These are phyloP conservation scores for Chiua sp. DNA, from an alignment of 1,284 basidiomycete genomes.

Conservation along the genomic window DNA sequence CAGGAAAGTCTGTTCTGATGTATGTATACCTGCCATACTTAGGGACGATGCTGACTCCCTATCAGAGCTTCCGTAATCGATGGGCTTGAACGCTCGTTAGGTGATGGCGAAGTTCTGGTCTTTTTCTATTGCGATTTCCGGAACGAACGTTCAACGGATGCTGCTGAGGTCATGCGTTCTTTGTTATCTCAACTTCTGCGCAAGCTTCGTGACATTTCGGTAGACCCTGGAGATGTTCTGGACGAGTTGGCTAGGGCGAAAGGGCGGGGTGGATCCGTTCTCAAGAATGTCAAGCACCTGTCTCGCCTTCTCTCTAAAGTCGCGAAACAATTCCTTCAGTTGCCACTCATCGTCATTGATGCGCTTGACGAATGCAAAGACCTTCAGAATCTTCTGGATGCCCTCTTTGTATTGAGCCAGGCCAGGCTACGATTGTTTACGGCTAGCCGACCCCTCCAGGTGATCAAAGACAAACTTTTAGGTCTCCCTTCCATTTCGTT, in stretches of 20 bases:
- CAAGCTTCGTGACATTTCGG: not conserved
- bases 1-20: constrained; percentile 3
- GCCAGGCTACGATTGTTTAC: not conserved
- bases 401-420: not conserved
- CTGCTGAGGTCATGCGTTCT: constrained; percentile 11
- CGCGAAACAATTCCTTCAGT: not conserved
- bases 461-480: constrained; percentile 1
- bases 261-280: not conserved
- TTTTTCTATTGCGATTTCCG: constrained; percentile 15
- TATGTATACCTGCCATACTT: not conserved
- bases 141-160: not conserved
- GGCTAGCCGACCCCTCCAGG: constrained; percentile 5
- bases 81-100: not conserved
- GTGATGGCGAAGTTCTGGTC: not conserved
- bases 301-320: not conserved
- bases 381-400: constrained; percentile 2
- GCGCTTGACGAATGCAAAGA: constrained; percentile 16
- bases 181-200: constrained; percentile 9
- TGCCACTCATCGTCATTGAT: constrained; percentile 9
- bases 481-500: constrained; percentile 1
- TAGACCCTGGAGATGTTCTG: not conserved
- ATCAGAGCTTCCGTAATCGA: constrained; percentile 4
- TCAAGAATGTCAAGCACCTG: not conserved
- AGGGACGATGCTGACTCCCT: not conserved
- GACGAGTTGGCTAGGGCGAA: not conserved